Evolutionary conservation across 768 basidiomycete species (phyloP), one percentile per base, ranked within the genome.

Genomic region (Tulasnella sp.): DNA sequence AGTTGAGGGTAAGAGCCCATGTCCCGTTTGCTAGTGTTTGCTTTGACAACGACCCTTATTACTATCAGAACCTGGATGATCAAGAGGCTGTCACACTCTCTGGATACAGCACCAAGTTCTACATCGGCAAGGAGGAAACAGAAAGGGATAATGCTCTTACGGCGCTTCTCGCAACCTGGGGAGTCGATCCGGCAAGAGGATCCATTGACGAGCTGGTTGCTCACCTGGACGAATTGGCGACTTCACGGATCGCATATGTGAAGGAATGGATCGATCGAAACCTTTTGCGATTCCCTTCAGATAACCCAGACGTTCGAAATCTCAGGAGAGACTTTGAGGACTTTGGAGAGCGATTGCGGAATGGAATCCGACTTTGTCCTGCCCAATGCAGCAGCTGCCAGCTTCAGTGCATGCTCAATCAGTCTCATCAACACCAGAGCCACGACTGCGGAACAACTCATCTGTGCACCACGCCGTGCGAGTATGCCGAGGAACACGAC

Each of bases 381-480:
- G 75, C 81, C 73, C 79, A 81, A 64, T 89, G 88, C 74, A 74
- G 75, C 1, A 72, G 71, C 2, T 89, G 88, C 75, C 81, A 84
- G 44, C 78, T 88, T 1, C 74, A 79, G 22, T 89, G 88, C 73
- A 64, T 87, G 9, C 81, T 79, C 29, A 79, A 79, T 67, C 81
- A 83, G 8, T 79, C 78, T 17, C 88, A 89, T 73, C 81, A 81
- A 6, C n/a, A 7, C 2, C 74, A 76, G 17, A 17, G 12, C 19
- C 88, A 89, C 74, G 78, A 86, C 68, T 89, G 88, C 72, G 77
- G 78, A 36, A 85, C 88, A 0, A 74, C 78, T 26, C 88, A 89
- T 73, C 41, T 74, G 3, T 89, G 88, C 71, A 69, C 72, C 5
- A 80, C 81, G 41, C 34, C 69, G 12, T 88, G 88, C 73, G 79